These are phyloP conservation scores for Verticillium longisporum DNA, from an alignment of 2,329 filamentous ascomycete genomes.

Conservation along the genomic window DNA sequence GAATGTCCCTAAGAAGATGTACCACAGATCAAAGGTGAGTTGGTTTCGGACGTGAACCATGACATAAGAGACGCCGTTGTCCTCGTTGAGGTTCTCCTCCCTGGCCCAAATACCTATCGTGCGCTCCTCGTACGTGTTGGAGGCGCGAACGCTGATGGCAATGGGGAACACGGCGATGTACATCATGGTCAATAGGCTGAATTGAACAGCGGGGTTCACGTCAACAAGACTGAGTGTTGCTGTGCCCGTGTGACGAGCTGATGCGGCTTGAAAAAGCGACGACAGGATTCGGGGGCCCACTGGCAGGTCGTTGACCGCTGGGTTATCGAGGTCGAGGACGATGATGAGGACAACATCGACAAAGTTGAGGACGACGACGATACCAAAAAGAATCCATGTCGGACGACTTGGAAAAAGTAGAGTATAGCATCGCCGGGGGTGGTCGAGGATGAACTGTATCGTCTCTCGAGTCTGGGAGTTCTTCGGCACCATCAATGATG, in stretches of 20 bases:
- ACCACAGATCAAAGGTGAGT: conserved; percentile 34
- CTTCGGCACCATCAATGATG: conserved; percentile 37
- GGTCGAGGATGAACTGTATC: conserved; percentile 51
- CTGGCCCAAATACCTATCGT: conserved; percentile 49
- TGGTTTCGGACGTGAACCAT: conserved; percentile 28
- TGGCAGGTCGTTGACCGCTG: conserved; percentile 36
- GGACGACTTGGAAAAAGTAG: conserved; percentile 53
- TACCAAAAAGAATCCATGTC: conserved; percentile 49
- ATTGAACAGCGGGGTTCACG: conserved; percentile 47
- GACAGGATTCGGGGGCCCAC: conserved; percentile 41
- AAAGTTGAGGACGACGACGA: conserved; percentile 44
- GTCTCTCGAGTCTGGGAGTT: conserved; percentile 31
- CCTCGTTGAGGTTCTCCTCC: conserved; percentile 20
- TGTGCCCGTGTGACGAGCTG: conserved; percentile 38
- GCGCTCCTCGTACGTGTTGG: conserved; percentile 56
- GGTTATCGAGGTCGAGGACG: conserved; percentile 43
- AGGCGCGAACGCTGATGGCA: conserved; percentile 53
- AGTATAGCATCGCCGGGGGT: conserved; percentile 57
- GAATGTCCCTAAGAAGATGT: conserved; percentile 30
- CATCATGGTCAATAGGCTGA: conserved; percentile 59
- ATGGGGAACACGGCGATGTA: conserved; percentile 57
- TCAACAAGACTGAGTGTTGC: conserved; percentile 41
- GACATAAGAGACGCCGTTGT: conserved; percentile 20
- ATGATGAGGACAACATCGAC: conserved; percentile 50
- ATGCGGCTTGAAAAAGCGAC: conserved; percentile 52